Conservation (phyloP, 225 moss, liverwort and hornwort species). For the Bryoerythrophyllum caledonicum region DNA sequence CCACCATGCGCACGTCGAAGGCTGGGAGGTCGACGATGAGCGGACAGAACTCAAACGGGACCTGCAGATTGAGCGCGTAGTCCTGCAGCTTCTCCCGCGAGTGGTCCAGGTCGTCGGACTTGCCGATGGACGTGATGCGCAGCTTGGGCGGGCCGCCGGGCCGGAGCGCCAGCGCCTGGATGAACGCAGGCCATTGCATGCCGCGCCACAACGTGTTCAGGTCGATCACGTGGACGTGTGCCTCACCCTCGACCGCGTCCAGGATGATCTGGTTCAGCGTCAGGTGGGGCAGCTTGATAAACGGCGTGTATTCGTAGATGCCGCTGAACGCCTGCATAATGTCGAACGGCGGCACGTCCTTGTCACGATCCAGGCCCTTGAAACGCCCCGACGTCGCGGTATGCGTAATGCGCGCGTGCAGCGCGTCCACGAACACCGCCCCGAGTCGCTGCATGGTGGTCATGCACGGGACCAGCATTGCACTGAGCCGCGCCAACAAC, state of each 20-base stretch:
- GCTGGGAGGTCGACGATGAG: slow-evolving; percentile 41
- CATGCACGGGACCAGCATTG: slow-evolving; percentile 62
- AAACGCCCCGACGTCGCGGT: slow-evolving; percentile 44
- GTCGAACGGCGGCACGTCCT: slow-evolving; percentile 53
- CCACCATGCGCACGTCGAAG: slow-evolving; percentile 64
- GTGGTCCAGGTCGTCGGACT: slow-evolving; percentile 57
- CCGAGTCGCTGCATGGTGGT: slow-evolving; percentile 97
- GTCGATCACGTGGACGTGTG: slow-evolving; percentile 75
- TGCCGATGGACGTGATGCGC: slow-evolving; percentile 71
- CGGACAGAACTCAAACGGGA: slow-evolving; percentile 87
- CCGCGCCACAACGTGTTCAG: slow-evolving; percentile 74
- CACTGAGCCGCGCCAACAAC: slow-evolving; percentile 93
- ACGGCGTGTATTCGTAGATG: slow-evolving; percentile 77
- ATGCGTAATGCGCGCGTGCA: slow-evolving; percentile 66
- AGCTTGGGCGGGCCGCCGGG: slow-evolving; percentile 77
- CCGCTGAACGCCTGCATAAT: slow-evolving; percentile 82
- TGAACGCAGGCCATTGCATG: slow-evolving; percentile 97
- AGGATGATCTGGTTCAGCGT: slow-evolving; percentile 90
- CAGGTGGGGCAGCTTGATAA: slow-evolving; percentile 84
- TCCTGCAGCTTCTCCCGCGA: slow-evolving; percentile 72
- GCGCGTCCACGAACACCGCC: slow-evolving; percentile 79
- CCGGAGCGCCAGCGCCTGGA: slow-evolving; percentile 80
- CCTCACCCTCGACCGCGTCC: slow-evolving; percentile 82
- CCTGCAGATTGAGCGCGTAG: slow-evolving; percentile 63
- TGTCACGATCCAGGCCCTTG: slow-evolving; percentile 53